Evolutionary conservation across 495 filamentous ascomycete species (phyloP), one percentile per base, ranked within the genome.

Genomic region (Cercophora samala): DNA sequence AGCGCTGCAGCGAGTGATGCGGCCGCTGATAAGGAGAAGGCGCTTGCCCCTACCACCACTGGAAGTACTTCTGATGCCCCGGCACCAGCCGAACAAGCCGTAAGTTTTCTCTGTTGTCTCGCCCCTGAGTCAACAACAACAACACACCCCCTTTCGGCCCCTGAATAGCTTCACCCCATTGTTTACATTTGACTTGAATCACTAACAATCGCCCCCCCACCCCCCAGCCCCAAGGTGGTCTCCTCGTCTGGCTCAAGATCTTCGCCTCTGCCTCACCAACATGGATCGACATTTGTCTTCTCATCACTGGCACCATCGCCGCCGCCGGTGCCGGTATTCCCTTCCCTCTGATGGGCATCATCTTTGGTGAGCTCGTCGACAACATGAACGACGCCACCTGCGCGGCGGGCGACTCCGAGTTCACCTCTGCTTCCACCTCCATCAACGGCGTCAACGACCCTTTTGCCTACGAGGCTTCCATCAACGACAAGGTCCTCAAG

Each of bases 341-440:
- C 15, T 89, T 90, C 62, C 88, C 88, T 17, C 76, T 90, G 24
- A 86, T 90, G 51, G 87, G 85, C 23, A 86, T 91, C 65, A 73
- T 90, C 37, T 91, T 90, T 68, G 88, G 88, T 63, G 76, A 89
- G 75, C 80, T 91, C 5, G 80, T 91, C 65, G 85, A 91, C 76
- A 81, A 86, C 69, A 81, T 91, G 67, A 90, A 90, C 73, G 77
- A 78, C 4, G 82, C 80, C n/a, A 82, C 85, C 18, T 89, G 88
- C 69, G 67, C 55, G 32, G 68, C 76, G 5, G 65, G 66, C 1
- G 69, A 67, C 21, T 51, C 70, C 17, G 32, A n/a, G 4, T 4
- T 46, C 25, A 64, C 60, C n/a, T 68, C 71, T 17, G 60, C 59
- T 26, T 70, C 77, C 9, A 60, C 68, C 1, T 71, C 60, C 60